These are phyloP conservation scores for Suillus subalutaceus DNA, from an alignment of 768 basidiomycete species.

Conservation along the genomic window DNA sequence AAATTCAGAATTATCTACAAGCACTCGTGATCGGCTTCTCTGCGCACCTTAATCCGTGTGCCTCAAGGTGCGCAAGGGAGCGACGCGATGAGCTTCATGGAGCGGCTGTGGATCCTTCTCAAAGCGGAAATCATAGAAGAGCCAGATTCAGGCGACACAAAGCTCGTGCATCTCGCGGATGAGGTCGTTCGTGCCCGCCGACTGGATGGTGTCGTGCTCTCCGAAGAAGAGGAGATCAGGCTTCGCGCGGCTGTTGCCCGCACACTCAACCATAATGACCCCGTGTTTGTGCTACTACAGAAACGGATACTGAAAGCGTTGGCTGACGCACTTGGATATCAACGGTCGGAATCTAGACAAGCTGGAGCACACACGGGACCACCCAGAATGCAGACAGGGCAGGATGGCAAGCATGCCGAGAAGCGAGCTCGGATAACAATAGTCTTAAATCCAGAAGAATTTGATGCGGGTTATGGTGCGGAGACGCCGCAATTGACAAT, in stretches of 20 bases:
- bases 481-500: background rate
- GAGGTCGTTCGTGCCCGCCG: conserved; percentile 64
- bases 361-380: conserved; percentile 16
- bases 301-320: conserved; percentile 54
- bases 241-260: conserved; percentile 66
- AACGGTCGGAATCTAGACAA: conserved; percentile 5
- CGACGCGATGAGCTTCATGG: conserved; percentile 45
- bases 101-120: conserved; percentile 68
- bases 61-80: conserved; percentile 11
- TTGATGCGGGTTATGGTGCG: conserved; percentile 13
- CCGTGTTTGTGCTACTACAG: conserved; percentile 67
- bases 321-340: conserved; percentile 24
- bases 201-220: conserved; percentile 22
- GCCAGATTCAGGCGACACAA: conserved; percentile 44
- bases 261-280: conserved; percentile 61
- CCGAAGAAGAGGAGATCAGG: conserved; percentile 48
- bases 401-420: conserved; percentile 20
- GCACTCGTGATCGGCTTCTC: conserved; percentile 67
- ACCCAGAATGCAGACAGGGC: conserved; percentile 36
- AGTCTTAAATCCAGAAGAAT: conserved; percentile 27
- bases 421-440: conserved; percentile 29
- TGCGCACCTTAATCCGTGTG: conserved; percentile 55
- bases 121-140: conserved; percentile 51
- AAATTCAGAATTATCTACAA: conserved; percentile 70
- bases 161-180: conserved; percentile 70